phyloP scores from a whole-genome alignment of 2,329 filamentous ascomycete species.

The Sclerotinia minor region DNA sequence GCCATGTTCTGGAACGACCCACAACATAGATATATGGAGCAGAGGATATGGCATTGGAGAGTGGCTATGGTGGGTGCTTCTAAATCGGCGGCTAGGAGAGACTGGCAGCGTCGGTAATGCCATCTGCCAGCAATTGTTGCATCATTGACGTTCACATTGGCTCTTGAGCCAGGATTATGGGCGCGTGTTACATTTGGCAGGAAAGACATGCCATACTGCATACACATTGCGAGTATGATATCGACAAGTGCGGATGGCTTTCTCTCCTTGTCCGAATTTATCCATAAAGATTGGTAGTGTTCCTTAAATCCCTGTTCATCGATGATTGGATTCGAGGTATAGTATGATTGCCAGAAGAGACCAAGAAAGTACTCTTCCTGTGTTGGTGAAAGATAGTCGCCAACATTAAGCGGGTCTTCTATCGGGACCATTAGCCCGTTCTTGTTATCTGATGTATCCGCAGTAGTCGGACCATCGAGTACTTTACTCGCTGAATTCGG shows the following conservation, averaged over 20 bases:
- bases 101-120: constrained; percentile 46
- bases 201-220: constrained; percentile 48
- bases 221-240: constrained; percentile 53
- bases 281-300: constrained; percentile 48
- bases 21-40: constrained; percentile 44
- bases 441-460: constrained; percentile 28
- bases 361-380: constrained; percentile 52
- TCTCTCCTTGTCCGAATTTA: constrained; percentile 36
- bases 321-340: constrained; percentile 47
- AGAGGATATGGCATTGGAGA: constrained; percentile 46
- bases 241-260: constrained; percentile 53
- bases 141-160: constrained; percentile 37
- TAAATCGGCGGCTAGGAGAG: constrained; percentile 42
- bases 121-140: constrained; percentile 44
- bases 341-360: constrained; percentile 51
- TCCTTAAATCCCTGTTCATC: constrained; percentile 48
- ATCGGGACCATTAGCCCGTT: constrained; percentile 18
- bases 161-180: constrained; percentile 24
- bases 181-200: constrained; percentile 26
- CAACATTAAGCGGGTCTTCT: constrained; percentile 22
- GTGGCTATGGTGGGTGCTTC: constrained; percentile 46
- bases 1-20: constrained; percentile 46
- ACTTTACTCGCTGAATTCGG: constrained; percentile 36
- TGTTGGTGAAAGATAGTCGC: constrained; percentile 42
- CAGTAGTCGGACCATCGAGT: constrained; percentile 25